Base-by-base conservation (phyloP, 345 rosid species). In the Litchi chinensis region DNA sequence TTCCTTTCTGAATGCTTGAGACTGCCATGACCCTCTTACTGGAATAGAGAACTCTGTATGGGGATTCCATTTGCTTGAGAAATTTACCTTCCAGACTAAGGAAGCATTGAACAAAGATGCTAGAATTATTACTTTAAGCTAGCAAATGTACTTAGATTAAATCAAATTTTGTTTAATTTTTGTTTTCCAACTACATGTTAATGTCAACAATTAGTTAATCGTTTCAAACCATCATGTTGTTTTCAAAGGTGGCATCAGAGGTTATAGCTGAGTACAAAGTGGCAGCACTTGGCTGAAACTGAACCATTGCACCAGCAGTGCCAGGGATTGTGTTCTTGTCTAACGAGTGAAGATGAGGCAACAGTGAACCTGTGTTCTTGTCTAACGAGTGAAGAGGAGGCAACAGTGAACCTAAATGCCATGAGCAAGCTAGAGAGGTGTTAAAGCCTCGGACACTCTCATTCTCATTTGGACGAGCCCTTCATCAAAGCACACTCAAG, bases 401-500 rank as follows among this genome's bases (percentile, higher is more conserved):
- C 98, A 1, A 90, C 96, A 2, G 54, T 77, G 79, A 94, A 94
- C 83, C 87, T 94, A 16, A 83, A 92, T 56, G 95, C 97, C 3
- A 94, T 94, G 94, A 91, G 92, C 86, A 91, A 89, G 88, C 90
- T 92, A 8, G 85, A 8, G 85, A 88, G 10, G 89, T 91, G 73
- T 48, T 87, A 83, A 95, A 91, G 82, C 98, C 98, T 75, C 93
- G 99, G 99, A 89, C 95, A 11, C 86, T 95, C 5, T 88, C 99
- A 41, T 93, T 95, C 95, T 93, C 99, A 1, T 95, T 95, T 57
- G 97, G 98, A 28, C 89, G 99, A 81, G 98, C 99, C 2, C 86
- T 93, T 66, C 99, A 93, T 70, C 91, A 90, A 64, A 95, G 98
- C 90, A 95, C 99, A 3, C 98, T 95, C 83, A 93, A 91, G 90